phyloP scores from a whole-genome alignment of 2,329 filamentous ascomycete species.

The Nakataea oryzae region DNA sequence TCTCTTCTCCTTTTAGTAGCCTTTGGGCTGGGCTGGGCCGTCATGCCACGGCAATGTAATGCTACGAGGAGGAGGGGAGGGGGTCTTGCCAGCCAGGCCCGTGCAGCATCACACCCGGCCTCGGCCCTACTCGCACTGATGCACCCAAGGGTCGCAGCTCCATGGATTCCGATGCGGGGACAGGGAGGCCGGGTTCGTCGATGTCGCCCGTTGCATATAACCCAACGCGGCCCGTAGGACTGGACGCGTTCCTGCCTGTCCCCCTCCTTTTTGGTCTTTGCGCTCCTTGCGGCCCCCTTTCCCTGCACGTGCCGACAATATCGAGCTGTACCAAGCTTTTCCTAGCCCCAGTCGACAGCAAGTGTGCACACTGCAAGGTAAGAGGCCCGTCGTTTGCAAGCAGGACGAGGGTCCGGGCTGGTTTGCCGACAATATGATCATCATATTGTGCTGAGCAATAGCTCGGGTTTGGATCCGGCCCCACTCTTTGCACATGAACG shows the following conservation, averaged over 20 bases:
- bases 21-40: too few relatives aligned
- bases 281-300: not conserved
- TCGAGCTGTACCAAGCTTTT: not conserved
- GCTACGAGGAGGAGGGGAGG: too few relatives aligned
- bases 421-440: not conserved
- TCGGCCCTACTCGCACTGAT: too few relatives aligned
- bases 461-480: too few relatives aligned
- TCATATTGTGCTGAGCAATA: not conserved
- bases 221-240: not conserved
- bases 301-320: not conserved
- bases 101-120: not conserved
- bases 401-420: not conserved
- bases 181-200: not conserved
- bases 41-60: not conserved
- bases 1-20: too few relatives aligned
- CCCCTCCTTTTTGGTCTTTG: not conserved
- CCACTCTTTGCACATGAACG: not conserved
- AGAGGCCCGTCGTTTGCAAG: not conserved
- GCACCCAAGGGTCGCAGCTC: not conserved
- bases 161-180: not conserved
- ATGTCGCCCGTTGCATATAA: not conserved
- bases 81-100: not conserved
- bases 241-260: not conserved
- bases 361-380: not conserved
- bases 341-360: not conserved